Evolutionary conservation across 2,329 filamentous ascomycete genomes (phyloP), one percentile per base, ranked within the genome.

Genomic region (Phialophora verrucosa): DNA sequence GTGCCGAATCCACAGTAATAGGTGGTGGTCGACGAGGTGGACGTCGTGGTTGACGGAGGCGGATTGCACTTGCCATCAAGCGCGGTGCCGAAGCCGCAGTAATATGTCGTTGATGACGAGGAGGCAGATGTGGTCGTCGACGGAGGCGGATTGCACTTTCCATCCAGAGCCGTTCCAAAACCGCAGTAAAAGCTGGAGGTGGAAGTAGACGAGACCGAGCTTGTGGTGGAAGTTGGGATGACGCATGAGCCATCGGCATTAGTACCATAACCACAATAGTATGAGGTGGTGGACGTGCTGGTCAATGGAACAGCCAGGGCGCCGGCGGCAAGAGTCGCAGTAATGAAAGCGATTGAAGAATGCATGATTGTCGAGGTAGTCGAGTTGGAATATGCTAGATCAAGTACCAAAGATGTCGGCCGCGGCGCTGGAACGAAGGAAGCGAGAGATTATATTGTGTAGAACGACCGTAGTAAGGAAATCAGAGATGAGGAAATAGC

Each of bases 251-350:
- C 66, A 62, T 68, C 62, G 14, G 62, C 57, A 49, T 61, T 62
- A 38, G 62, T 66, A 38, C 66, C 66, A 38, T 38, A 69, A 10
- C 66, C 66, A 29, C 63, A 69, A 17, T 69, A 69, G 57, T 66
- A 29, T 38, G 63, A 63, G 49, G 56, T 64, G 44, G 63, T 66
- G 56, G 64, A 59, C 1, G 62, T 64, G n/a, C 54, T 63, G 25
- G 56, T 35, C 3, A 59, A 11, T 17, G 65, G 65, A n/a, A 65
- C 47, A 17, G 62, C 65, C 2, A 64, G 44, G 23, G 62, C 54
- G 53, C 62, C 27, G 20, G 62, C 32, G 53, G 62, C 62, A 27
- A 67, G 44, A 25, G 65, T 54, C 42, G 62, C 59, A 27, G 64
- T 4, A 55, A 67, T 31, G 53, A 67, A 55, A 23, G 65, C 56